These are phyloP conservation scores for Candida tallmaniae DNA, from an alignment of 805 yeast genomes.

Conservation along the genomic window DNA sequence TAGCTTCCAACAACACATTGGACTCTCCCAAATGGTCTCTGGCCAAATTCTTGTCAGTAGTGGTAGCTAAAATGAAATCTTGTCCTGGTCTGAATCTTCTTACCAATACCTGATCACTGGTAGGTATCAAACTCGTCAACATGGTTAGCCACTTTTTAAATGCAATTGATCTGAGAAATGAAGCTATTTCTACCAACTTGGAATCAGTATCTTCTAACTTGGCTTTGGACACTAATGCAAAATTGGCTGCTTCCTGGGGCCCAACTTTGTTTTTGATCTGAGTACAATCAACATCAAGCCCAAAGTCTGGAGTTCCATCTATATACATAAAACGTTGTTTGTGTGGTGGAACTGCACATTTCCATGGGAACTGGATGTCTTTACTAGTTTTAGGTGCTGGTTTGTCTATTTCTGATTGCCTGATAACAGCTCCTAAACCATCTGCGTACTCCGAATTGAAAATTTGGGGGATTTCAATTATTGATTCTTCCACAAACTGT, in stretches of 20 bases:
- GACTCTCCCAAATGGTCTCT: conserved; percentile 32
- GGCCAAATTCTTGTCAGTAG: conserved; percentile 38
- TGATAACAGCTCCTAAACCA: conserved; percentile 26
- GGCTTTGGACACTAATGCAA: conserved; percentile 26
- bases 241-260: conserved; percentile 55
- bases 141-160: conserved; percentile 67
- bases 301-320: conserved; percentile 51
- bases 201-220: conserved; percentile 21
- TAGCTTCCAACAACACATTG: conserved; percentile 64
- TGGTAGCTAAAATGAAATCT: conserved; percentile 88
- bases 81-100: conserved; percentile 93
- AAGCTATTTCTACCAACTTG: conserved; percentile 49
- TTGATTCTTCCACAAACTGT: conserved; percentile 62
- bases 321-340: conserved; percentile 83
- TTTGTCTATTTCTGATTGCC: conserved; percentile 57
- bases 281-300: conserved; percentile 31
- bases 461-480: conserved; percentile 61
- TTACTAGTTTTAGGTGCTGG: conserved; percentile 51
- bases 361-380: conserved; percentile 75
- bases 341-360: conserved; percentile 88
- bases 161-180: conserved; percentile 53
- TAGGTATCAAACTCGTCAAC: conserved; percentile 58
- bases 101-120: conserved; percentile 63
- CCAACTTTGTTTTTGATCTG: conserved; percentile 26
- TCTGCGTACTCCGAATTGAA: conserved; percentile 48